Evolutionary conservation across 495 filamentous ascomycete species (phyloP), one percentile per base, ranked within the genome.

Genomic region (Aspergillus bertholletiae): DNA sequence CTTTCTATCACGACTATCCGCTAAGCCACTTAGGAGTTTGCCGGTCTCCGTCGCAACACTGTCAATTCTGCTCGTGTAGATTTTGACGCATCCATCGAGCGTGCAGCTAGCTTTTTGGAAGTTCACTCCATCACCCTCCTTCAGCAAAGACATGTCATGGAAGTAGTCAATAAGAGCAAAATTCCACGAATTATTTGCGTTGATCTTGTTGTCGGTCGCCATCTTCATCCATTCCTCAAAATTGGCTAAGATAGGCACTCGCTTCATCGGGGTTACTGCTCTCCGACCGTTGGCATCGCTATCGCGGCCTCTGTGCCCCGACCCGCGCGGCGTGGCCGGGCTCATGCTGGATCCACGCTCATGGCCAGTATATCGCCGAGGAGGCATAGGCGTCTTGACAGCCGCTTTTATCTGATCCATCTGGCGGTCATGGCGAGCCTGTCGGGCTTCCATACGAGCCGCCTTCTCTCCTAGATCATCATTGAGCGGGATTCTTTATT

Each of bases 141-240:
- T 94, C 23, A 99, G 79, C 32, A 99, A 74, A 5, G 91, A 96
- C 95, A 99, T 97, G 63, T 99, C 94, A 63, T 99, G 92, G 65
- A 99, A 99, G 69, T 99, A 99, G 69, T 99, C 94, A 66, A 99
- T 99, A 7, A 99, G 81, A 2, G 94, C 94, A 71, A 99, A 97
- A 64, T 97, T 97, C 94, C 94, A 99, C 17, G 94, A 97, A 70
- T 99, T 99, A 22, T 88, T 85, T 39, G 94, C 95, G 66, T 97
- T 99, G 74, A 99, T 99, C 79, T 99, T 99, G 78, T 99, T 99
- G 76, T 99, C 94, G 21, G 93, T 97, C 9, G 95, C 95, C 90
- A 97, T 92, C 81, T 97, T 99, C 95, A 99, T 97, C 94, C 94
- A 97, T 66, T 99, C 95, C 70, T 99, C 94, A 63, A 97, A 99